These are phyloP conservation scores for Candida insectorum DNA, from an alignment of 805 yeast genomes.

Conservation along the genomic window DNA sequence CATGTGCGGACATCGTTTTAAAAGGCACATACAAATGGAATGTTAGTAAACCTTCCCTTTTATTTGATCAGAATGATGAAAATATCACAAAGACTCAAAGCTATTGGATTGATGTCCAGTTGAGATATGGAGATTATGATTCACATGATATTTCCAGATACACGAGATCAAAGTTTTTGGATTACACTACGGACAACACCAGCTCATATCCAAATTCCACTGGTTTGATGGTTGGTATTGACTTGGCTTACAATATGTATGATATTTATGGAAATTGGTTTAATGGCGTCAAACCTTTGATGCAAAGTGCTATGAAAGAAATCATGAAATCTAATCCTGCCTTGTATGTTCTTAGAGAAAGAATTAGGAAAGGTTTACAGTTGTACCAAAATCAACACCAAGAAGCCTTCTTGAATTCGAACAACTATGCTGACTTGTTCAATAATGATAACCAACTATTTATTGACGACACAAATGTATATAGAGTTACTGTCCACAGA, in stretches of 20 bases:
- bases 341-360: conserved; percentile 82
- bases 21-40: conserved; percentile 79
- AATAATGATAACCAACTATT: conserved; percentile 80
- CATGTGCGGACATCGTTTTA: conserved; percentile 86
- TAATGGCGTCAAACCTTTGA: conserved; percentile 84
- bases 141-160: conserved; percentile 95
- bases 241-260: conserved; percentile 91
- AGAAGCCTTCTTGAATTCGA: conserved; percentile 84
- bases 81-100: conserved; percentile 60
- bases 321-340: conserved; percentile 96
- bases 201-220: conserved; percentile 90
- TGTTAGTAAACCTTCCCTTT: conserved; percentile 73
- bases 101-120: conserved; percentile 93
- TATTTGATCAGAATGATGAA: conserved; percentile 71
- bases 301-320: conserved; percentile 89
- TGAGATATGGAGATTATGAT: conserved; percentile 95
- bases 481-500: conserved; percentile 85
- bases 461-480: conserved; percentile 92
- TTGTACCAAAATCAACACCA: conserved; percentile 91
- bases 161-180: conserved; percentile 87
- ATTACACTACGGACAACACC: conserved; percentile 83
- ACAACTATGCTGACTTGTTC: conserved; percentile 86
- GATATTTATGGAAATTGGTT: conserved; percentile 98
- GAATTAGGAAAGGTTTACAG: conserved; percentile 91
- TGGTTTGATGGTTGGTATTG: conserved; percentile 87